Evolutionary conservation across 768 basidiomycete genomes (phyloP).

Genomic region (Udeniomyces megalosporus): DNA sequence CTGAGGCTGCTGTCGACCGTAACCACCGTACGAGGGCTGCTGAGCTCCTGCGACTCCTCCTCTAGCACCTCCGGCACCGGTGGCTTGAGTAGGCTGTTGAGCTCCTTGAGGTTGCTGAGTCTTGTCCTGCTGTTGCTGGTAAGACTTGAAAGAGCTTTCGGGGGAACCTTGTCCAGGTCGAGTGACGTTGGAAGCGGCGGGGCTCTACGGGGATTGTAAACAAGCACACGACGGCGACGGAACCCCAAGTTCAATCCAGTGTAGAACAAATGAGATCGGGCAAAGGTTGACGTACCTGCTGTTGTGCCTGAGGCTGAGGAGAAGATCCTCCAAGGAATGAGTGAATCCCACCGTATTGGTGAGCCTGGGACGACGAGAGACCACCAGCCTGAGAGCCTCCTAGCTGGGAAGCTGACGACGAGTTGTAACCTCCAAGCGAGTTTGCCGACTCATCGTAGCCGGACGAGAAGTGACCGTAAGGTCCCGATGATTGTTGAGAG

Average conservation of each 20-base stretch:
- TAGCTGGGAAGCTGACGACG: no score
- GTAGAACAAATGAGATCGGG: no score
- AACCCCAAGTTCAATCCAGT: no score
- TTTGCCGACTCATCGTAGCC: slow-evolving; percentile 2
- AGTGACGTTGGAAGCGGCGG: neutral
- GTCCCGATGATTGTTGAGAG: neutral
- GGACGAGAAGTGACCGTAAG: slow-evolving; percentile 16
- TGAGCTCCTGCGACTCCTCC: slow-evolving; percentile 6
- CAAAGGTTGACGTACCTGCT: slow-evolving; percentile 17
- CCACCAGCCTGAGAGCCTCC: neutral
- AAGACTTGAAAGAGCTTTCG: slow-evolving; percentile 14
- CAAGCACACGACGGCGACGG: no score
- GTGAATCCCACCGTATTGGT: slow-evolving; percentile 14
- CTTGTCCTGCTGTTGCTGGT: neutral
- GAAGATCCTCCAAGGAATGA: slow-evolving; percentile 16
- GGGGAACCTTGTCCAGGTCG: slow-evolving; percentile 14
- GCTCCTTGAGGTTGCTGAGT: neutral
- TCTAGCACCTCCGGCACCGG: neutral
- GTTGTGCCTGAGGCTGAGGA: slow-evolving; percentile 15
- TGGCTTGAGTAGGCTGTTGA: neutral
- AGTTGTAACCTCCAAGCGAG: slow-evolving; percentile 9
- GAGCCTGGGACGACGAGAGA: neutral
- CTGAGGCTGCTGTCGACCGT: slow-evolving; percentile 1
- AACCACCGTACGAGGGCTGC: neutral
- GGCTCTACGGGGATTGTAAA: no score